These are phyloP conservation scores for Lodderomyces beijingensis DNA, from an alignment of 1,139 yeast species.

Conservation along the genomic window DNA sequence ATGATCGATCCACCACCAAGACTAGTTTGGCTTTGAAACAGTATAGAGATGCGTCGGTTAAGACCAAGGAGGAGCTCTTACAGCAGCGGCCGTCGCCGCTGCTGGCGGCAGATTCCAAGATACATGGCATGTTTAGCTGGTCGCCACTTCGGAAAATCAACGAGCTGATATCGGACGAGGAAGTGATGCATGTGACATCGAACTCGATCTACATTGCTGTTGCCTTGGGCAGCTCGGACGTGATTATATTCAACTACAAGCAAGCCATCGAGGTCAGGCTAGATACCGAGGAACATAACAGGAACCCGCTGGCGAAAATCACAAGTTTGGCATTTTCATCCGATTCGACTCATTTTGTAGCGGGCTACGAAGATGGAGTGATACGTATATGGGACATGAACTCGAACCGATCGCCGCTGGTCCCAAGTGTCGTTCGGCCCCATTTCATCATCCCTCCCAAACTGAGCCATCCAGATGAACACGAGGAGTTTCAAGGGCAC, in stretches of 20 bases:
- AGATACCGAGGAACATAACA: background rate
- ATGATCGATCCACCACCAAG: slow-evolving; percentile 35
- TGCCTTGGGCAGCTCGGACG: slow-evolving; percentile 59
- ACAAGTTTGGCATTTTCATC: slow-evolving; percentile 41
- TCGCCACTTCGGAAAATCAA: slow-evolving; percentile 20
- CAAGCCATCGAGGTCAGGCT: slow-evolving; percentile 47
- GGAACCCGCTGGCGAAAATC: slow-evolving; percentile 17
- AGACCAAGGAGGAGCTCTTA: background rate
- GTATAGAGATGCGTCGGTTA: slow-evolving; percentile 3
- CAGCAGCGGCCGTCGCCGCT: background rate
- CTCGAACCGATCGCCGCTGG: background rate
- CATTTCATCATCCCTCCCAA: slow-evolving; percentile 27
- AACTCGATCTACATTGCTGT: slow-evolving; percentile 49
- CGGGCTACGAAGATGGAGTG: slow-evolving; percentile 30
- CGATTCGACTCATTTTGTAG: slow-evolving; percentile 29
- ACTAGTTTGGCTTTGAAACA: slow-evolving; percentile 20
- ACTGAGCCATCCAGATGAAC: slow-evolving; percentile 17
- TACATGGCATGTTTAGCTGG: slow-evolving; percentile 21
- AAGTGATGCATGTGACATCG: slow-evolving; percentile 42
- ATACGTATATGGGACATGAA: slow-evolving; percentile 28
- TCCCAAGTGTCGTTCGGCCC: slow-evolving; percentile 14
- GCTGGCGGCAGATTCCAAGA: background rate
- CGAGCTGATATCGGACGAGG: slow-evolving; percentile 41
- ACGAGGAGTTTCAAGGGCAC: slow-evolving; percentile 47
- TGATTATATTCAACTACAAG: slow-evolving; percentile 60